These are phyloP conservation scores for Oldenlandia corymbosa DNA, from an alignment of 257 asterid species.

Conservation along the genomic window DNA sequence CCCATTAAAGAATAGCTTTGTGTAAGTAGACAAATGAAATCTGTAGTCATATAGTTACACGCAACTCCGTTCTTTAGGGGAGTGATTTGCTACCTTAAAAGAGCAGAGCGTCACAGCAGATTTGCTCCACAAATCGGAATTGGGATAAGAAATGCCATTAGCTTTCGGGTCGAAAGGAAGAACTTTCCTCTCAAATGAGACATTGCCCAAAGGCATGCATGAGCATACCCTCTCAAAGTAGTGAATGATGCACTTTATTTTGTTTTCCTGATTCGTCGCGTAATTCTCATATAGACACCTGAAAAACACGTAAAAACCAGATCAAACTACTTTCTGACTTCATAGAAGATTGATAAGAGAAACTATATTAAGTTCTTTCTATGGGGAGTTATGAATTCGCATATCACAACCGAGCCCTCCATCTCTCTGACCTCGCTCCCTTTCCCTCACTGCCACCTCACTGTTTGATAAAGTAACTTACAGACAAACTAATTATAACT, in stretches of 20 bases:
- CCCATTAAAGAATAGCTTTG: not conserved
- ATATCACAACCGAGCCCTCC: not conserved
- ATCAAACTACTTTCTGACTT: not conserved
- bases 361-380: not conserved
- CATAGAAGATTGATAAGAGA: slow-evolving; percentile 6
- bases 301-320: slow-evolving; percentile 14
- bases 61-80: not conserved
- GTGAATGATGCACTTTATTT: slow-evolving; percentile 76
- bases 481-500: not conserved
- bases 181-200: slow-evolving; percentile 85
- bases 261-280: slow-evolving; percentile 51
- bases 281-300: slow-evolving; percentile 62
- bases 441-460: not conserved
- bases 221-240: slow-evolving; percentile 69
- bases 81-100: slow-evolving; percentile 50
- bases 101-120: slow-evolving; percentile 58
- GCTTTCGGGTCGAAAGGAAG: slow-evolving; percentile 37
- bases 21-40: not conserved
- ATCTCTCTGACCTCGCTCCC: not conserved
- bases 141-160: slow-evolving; percentile 40
- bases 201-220: slow-evolving; percentile 53
- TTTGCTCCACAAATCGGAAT: slow-evolving; percentile 60
- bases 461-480: not conserved
- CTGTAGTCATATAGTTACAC: not conserved
- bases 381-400: not conserved